phyloP scores from a whole-genome alignment of 2,329 filamentous ascomycete species.

The Exophiala viscosa region DNA sequence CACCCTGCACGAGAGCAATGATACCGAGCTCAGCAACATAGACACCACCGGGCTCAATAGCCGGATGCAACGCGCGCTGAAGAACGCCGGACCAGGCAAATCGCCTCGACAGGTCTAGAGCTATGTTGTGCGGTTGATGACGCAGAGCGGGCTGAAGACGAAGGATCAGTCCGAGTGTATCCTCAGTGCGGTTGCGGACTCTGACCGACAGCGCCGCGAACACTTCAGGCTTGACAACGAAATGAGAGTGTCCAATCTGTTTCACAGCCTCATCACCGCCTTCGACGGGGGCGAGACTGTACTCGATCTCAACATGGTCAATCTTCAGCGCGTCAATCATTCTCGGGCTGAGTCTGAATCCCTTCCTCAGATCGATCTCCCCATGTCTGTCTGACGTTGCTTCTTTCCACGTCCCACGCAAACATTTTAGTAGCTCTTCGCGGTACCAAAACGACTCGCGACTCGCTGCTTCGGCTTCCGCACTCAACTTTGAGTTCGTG shows the following conservation, averaged over 20 bases:
- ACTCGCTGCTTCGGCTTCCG: slow-evolving; percentile 71
- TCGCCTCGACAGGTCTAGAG: slow-evolving; percentile 76
- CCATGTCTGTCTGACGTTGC: slow-evolving; percentile 58
- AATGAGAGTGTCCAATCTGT: slow-evolving; percentile 46
- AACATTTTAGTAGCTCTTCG: slow-evolving; percentile 68
- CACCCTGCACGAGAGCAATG: slow-evolving; percentile 71
- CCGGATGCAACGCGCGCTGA: slow-evolving; percentile 64
- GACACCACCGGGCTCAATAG: slow-evolving; percentile 57
- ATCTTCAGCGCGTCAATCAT: slow-evolving; percentile 83
- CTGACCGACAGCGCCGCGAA: slow-evolving; percentile 69
- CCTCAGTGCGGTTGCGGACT: slow-evolving; percentile 68
- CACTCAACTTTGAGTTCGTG: slow-evolving; percentile 71
- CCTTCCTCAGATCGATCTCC: slow-evolving; percentile 66
- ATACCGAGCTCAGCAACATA: slow-evolving; percentile 64
- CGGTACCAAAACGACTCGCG: slow-evolving; percentile 91
- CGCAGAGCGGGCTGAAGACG: slow-evolving; percentile 73
- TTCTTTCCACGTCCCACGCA: slow-evolving; percentile 70
- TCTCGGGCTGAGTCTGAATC: slow-evolving; percentile 63
- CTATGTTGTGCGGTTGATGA: slow-evolving; percentile 66
- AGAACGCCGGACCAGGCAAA: slow-evolving; percentile 81
- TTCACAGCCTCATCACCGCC: slow-evolving; percentile 27
- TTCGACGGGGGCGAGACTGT: slow-evolving; percentile 38
- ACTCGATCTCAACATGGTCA: slow-evolving; percentile 68
- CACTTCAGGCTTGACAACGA: slow-evolving; percentile 52
- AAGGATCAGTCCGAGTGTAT: slow-evolving; percentile 67